A percentile compares a stretch with the other conserved stretches of the same genome.
Conservation (phyloP, 768 basidiomycete species). For the Kwoniella pini region DNA sequence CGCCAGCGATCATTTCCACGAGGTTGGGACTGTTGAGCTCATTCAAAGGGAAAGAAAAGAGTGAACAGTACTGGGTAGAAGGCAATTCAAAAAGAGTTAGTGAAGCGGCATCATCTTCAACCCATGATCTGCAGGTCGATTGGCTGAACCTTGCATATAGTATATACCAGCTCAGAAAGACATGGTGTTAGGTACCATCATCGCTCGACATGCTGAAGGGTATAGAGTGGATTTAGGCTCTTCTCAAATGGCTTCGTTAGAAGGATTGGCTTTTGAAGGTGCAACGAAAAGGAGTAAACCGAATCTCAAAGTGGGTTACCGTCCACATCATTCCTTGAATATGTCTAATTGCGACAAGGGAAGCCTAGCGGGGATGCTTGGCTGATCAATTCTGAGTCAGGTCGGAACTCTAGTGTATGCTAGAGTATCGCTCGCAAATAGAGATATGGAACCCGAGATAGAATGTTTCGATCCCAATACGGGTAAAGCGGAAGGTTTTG, state of each 20-base stretch:
- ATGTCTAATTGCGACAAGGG: no score
- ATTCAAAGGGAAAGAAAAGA: conserved; percentile 56
- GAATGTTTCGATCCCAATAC: conserved; percentile 95
- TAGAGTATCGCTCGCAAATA: conserved; percentile 86
- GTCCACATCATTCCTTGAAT: not conserved
- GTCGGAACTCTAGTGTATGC: conserved; percentile 89
- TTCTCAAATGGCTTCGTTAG: conserved; percentile 79
- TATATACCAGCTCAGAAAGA: conserved; percentile 90
- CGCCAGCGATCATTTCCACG: conserved; percentile 52
- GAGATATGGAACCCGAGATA: conserved; percentile 97
- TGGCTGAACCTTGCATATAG: conserved; percentile 56
- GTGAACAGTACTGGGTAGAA: conserved; percentile 86
- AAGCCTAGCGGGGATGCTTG: no score
- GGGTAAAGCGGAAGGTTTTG: conserved; percentile 87
- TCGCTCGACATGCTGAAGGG: conserved; percentile 77
- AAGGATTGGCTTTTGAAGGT: conserved; percentile 91
- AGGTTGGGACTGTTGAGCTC: conserved; percentile 38
- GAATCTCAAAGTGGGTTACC: conserved; percentile 72
- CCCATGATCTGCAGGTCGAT: conserved; percentile 13
- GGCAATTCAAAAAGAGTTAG: conserved; percentile 78
- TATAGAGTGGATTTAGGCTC: conserved; percentile 93
- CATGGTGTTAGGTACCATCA: conserved; percentile 79
- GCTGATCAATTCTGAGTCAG: conserved; percentile 56
- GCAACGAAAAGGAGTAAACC: conserved; percentile 93
- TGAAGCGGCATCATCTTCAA: conserved; percentile 26